Evolutionary conservation across 225 moss, liverwort and hornwort genomes (phyloP), one percentile per base, ranked within the genome.

Genomic region (Antitrichia curtipendula): DNA sequence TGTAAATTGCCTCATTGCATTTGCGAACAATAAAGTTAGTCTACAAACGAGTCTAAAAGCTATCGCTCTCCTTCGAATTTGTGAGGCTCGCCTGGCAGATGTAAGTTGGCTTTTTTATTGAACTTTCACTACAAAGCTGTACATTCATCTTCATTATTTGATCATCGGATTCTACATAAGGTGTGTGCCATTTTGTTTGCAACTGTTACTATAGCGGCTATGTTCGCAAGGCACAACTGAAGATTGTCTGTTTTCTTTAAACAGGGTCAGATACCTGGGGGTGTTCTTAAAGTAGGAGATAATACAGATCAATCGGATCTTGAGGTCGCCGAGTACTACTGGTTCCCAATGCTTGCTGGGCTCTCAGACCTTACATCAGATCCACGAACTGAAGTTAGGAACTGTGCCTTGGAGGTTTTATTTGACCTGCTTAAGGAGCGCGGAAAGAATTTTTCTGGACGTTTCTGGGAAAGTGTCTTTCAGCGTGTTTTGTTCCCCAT

Each of bases 341-440:
- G 99, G 99, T 99, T 99, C 87, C 99, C 99, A 58, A 99, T 99
- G 99, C 95, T 99, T 57, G 97, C 99, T 71, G 99, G 99, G 71
- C 94, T 99, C n/a, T 99, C 99, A 28, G 99, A 99, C 77, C 94
- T 99, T 54, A 99, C 99, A 53, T 97, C 99, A 63, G 99, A 99
- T 90, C 94, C 99, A 50, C 95, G 99, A 57, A 91, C 95, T 62
- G 97, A 99, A 94, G 99, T 99, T 80, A 94, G 99, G 82, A 99
- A 99, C 84, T 99, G 99, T 93, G 99, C 99, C 10, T 59, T 99
- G 87, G 99, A 99, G 88, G 99, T 99, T 86, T 91, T 99, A 56
- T 99, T 99, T 91, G 99, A 99, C 87, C 92, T 99, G 47, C 96
- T 99, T 3, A 96, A 97, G 90, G 99, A 96, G 89, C 94, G 99